Conservation (phyloP, 768 basidiomycete genomes). For the Xerocomus potaroensis region DNA sequence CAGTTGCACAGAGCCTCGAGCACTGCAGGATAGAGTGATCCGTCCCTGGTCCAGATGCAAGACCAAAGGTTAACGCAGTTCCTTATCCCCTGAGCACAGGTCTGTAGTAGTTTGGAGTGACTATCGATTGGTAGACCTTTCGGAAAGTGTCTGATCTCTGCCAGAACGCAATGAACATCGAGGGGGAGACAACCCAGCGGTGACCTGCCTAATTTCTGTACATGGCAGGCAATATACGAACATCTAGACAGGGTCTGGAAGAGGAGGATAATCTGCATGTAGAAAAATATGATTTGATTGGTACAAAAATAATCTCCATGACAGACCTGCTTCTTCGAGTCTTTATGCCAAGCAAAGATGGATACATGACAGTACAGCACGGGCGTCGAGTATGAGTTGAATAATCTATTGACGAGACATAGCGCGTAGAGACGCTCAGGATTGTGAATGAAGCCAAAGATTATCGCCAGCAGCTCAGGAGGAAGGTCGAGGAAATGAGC, state of each 20-base stretch:
- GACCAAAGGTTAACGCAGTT: constrained; percentile 60
- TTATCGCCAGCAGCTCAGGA: constrained; percentile 55
- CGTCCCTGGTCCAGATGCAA: constrained; percentile 80
- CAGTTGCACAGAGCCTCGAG: constrained; percentile 48
- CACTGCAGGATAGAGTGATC: constrained; percentile 59
- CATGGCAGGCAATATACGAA: constrained; percentile 54
- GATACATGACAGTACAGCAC: constrained; percentile 54
- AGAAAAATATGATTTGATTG: neutral
- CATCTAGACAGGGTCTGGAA: constrained; percentile 56
- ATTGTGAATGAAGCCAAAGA: constrained; percentile 48
- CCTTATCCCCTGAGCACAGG: constrained; percentile 46
- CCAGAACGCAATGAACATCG: constrained; percentile 2
- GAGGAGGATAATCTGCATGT: constrained; percentile 49
- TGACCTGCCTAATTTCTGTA: constrained; percentile 54
- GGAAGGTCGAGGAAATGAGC: constrained; percentile 54
- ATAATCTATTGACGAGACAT: constrained; percentile 57
- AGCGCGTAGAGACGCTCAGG: constrained; percentile 47
- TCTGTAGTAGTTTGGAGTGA: constrained; percentile 33
- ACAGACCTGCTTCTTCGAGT: constrained; percentile 55
- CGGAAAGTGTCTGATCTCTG: constrained; percentile 75
- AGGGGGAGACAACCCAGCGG: neutral
- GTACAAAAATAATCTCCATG: neutral
- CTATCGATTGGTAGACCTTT: constrained; percentile 37
- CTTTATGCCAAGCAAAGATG: constrained; percentile 70
- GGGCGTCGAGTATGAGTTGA: constrained; percentile 47